Evolutionary conservation across 2,329 filamentous ascomycete species (phyloP), one percentile per base, ranked within the genome.

Genomic region (Cladosporium velox): DNA sequence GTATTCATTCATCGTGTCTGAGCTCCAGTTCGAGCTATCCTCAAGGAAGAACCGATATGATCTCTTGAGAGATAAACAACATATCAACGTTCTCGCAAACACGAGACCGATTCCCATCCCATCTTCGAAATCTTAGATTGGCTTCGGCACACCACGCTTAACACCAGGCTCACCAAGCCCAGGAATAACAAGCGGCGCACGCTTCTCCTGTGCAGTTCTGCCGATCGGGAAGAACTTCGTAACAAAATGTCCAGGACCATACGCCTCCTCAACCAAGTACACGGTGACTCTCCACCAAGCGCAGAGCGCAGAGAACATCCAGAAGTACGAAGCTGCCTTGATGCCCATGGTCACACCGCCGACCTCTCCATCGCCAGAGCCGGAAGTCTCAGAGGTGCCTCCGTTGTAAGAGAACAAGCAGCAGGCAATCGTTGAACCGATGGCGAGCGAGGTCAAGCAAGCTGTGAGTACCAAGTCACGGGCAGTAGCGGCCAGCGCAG

Each of bases 271-370:
- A 26, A 72, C 62, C 24, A 72, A 34, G 32, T 72, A 72, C 3
- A 72, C 71, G 0, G 70, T 71, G 0, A 71, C 67, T 26, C 71
- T 64, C 70, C 70, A 72, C 71, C 71, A 72, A 32, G 70, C 71
- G 4, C 65, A 64, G 44, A 72, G 47, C 3, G 71, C 32, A 11
- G 64, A 59, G 41, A 71, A 38, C 59, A 72, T 72, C 70, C 71
- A 72, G 61, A 72, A 72, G 66, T 72, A 72, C 5, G 63, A 61
- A 14, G 71, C 71, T 1, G 65, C 71, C 58, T 72, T 72, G 49
- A 72, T 72, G 10, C 67, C 70, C 18, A 54, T 66, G n/a, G 49
- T 64, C 4, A 71, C 70, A 18, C 59, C 61, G n/a, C 59, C 67
- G 18, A 63, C 59, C 3, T 65, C 62, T 18, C 69, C 69, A 18